Evolutionary conservation across 352 stramenopile genomes (phyloP), one percentile per base, ranked within the genome.

Genomic region (Phytophthora sp.): DNA sequence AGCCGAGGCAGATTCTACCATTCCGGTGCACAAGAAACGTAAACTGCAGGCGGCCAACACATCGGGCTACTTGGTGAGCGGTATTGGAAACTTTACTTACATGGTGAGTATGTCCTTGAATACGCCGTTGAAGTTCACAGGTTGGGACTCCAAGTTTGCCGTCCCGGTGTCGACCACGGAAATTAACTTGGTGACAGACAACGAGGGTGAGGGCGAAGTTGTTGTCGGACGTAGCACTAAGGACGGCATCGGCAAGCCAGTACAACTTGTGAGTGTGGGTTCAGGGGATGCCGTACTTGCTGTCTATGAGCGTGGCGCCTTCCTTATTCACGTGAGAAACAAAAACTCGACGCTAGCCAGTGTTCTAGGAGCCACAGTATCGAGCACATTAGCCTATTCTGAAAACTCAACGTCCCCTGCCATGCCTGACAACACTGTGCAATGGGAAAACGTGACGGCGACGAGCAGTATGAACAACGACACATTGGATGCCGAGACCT

Each of bases 91-190:
- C 24, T 84, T 78, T 16, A 88, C 73, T 51, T 91, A 89, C 68
- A 52, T 93, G 9, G 66, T 93, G 3, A 74, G 83, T 9, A 65
- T 73, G 16, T 69, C 60, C 1, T 30, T 82, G 21, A 68, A 84
- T 36, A 49, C 57, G 8, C 66, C 80, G 1, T 65, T 71, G 60
- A 67, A 78, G 46, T 67, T 91, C 29, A 77, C 76, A 11, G 81
- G 74, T 4, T 93, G 82, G 82, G 83, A 93, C 60, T 73, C 83
- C 49, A 91, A 89, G 68, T 93, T 91, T 52, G 83, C 81, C 18
- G 85, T 91, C 0, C 75, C 86, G 2, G 77, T 93, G 12, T 76
- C 81, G 1, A 76, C 65, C 18, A 80, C 73, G n/a, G 68, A 85
- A 49, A 64, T 89, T 39, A 73, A 83, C 35, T 44, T 78, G 35